phyloP scores from a whole-genome alignment of 108 stramenopile species.

The Fragilariopsis cylindrus region DNA sequence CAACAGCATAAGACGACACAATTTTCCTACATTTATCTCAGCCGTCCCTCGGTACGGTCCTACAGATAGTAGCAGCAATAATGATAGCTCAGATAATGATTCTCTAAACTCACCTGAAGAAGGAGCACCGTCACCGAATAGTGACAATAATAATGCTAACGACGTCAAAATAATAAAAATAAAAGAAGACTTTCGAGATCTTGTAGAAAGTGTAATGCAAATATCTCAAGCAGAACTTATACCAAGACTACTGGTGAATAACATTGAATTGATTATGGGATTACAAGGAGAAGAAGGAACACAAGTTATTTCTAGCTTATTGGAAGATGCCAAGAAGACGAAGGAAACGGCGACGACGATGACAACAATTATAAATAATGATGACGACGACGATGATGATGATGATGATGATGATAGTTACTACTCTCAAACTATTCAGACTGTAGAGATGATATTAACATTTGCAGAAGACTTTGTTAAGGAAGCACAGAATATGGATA shows the following conservation, averaged over 20 bases:
- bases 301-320: conserved; percentile 21
- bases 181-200: conserved; percentile 14
- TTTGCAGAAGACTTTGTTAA: conserved; percentile 74
- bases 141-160: neutral
- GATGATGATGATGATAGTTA: conserved; percentile 10
- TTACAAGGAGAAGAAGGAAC: conserved; percentile 33
- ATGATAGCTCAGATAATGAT: neutral
- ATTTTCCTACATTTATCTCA: neutral
- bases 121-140: neutral
- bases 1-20: no score
- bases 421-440: conserved; percentile 22
- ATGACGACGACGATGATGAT: conserved; percentile 13
- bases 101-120: neutral
- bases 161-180: neutral
- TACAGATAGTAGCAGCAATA: neutral
- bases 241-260: conserved; percentile 36
- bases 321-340: conserved; percentile 30
- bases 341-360: neutral
- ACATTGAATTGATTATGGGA: conserved; percentile 39
- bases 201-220: conserved; percentile 21
- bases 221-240: conserved; percentile 25
- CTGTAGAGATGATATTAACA: conserved; percentile 55
- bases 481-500: conserved; percentile 50
- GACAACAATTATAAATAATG: neutral
- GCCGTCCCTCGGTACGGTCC: neutral